These are phyloP conservation scores for Spergularia azorica DNA, from an alignment of 179 eudicot species.

Conservation along the genomic window DNA sequence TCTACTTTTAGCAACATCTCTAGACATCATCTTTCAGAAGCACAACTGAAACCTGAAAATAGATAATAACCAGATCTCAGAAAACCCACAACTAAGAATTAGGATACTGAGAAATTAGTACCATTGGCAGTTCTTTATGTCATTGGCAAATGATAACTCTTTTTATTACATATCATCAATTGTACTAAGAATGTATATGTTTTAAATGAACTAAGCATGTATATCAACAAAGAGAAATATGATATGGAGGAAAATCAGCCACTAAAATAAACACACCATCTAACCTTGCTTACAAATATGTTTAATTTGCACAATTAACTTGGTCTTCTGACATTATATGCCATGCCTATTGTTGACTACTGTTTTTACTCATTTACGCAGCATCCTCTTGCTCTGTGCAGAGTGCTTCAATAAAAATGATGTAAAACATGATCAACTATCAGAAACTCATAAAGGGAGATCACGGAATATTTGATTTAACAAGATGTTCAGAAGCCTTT, in stretches of 20 bases:
- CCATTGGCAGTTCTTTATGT: neutral
- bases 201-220: neutral
- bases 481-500: neutral
- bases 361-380: conserved; percentile 61
- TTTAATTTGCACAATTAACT: conserved; percentile 50
- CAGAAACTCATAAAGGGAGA: neutral
- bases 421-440: conserved; percentile 7
- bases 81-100: conserved; percentile 1
- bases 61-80: neutral
- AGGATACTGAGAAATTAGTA: neutral
- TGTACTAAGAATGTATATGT: neutral
- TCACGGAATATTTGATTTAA: neutral
- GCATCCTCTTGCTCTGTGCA: conserved; percentile 72
- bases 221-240: neutral
- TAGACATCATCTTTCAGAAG: conserved; percentile 44
- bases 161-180: neutral
- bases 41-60: conserved; percentile 12
- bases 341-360: conserved; percentile 64
- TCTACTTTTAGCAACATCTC: conserved; percentile 51
- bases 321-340: conserved; percentile 53
- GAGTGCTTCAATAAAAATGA: conserved; percentile 38
- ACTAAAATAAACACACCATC: conserved; percentile 37
- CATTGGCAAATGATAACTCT: neutral
- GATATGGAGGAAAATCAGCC: neutral
- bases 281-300: conserved; percentile 58